These are phyloP conservation scores for Sphagnum contortum DNA, from an alignment of 225 moss, liverwort and hornwort species.

Conservation along the genomic window DNA sequence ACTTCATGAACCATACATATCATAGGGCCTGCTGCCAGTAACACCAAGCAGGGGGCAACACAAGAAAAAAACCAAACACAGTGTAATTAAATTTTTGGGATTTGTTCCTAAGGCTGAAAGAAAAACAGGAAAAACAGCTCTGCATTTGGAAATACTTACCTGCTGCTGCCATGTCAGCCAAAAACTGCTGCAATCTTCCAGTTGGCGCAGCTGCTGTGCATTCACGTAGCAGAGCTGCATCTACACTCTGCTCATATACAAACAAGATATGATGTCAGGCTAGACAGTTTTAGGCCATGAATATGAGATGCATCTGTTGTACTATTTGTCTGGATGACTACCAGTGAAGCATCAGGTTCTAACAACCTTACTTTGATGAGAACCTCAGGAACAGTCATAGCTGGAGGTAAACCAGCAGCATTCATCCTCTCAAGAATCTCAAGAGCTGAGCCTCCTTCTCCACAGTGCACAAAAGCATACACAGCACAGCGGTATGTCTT, in stretches of 20 bases:
- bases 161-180: constrained; percentile 46
- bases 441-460: constrained; percentile 52
- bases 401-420: constrained; percentile 47
- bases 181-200: constrained; percentile 43
- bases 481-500: constrained; percentile 53
- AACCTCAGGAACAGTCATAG: constrained; percentile 51
- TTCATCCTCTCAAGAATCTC: constrained; percentile 53
- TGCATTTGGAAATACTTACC: constrained; percentile 10
- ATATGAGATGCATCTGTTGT: no score
- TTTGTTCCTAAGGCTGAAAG: no score
- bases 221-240: constrained; percentile 56
- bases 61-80: no score
- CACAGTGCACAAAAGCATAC: constrained; percentile 51
- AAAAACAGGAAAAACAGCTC: no score
- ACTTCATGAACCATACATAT: no score
- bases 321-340: no score
- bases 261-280: no score
- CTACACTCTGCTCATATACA: constrained; percentile 32
- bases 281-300: no score
- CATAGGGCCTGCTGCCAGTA: no score
- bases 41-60: no score
- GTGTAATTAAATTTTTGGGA: no score
- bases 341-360: no score
- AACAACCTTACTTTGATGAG: constrained; percentile 37
- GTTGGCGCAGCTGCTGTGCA: constrained; percentile 49